Evolutionary conservation across 1,284 basidiomycete genomes (phyloP).

Genomic region (Microbotryomycetes sp.): DNA sequence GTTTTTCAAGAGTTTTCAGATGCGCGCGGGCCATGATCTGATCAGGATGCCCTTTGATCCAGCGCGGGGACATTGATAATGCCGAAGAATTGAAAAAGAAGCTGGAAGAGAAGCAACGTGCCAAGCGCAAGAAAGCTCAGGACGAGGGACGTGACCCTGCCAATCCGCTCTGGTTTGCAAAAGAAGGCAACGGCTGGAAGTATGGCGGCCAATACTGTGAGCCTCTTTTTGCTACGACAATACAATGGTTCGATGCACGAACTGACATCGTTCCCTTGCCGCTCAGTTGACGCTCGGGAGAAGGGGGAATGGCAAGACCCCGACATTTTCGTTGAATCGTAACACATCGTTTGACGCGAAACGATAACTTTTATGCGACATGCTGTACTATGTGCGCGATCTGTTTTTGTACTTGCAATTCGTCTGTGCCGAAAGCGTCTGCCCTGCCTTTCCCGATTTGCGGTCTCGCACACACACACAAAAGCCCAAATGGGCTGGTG

Average conservation of each 20-base stretch:
- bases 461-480: too few relatives aligned
- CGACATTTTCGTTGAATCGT: slow-evolving; percentile 15
- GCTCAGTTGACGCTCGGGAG: slow-evolving; percentile 19
- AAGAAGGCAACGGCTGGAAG: slow-evolving; percentile 27
- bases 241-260: neutral
- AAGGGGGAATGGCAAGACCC: slow-evolving; percentile 23
- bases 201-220: slow-evolving; percentile 31
- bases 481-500: too few relatives aligned
- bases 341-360: too few relatives aligned
- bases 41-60: neutral
- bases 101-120: slow-evolving; percentile 55
- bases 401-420: too few relatives aligned
- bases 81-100: slow-evolving; percentile 69
- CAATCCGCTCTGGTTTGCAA: slow-evolving; percentile 26
- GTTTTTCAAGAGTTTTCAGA: neutral
- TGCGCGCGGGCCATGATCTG: neutral
- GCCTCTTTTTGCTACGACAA: neutral
- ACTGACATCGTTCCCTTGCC: neutral
- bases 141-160: slow-evolving; percentile 11
- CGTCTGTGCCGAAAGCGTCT: too few relatives aligned
- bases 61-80: slow-evolving; percentile 58
- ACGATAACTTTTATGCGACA: too few relatives aligned
- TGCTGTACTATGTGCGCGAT: too few relatives aligned
- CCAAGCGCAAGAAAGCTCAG: slow-evolving; percentile 44
- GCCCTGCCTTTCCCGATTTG: too few relatives aligned